Conservation (phyloP, 805 yeast genomes). For the Kazachstania psychrophila region DNA sequence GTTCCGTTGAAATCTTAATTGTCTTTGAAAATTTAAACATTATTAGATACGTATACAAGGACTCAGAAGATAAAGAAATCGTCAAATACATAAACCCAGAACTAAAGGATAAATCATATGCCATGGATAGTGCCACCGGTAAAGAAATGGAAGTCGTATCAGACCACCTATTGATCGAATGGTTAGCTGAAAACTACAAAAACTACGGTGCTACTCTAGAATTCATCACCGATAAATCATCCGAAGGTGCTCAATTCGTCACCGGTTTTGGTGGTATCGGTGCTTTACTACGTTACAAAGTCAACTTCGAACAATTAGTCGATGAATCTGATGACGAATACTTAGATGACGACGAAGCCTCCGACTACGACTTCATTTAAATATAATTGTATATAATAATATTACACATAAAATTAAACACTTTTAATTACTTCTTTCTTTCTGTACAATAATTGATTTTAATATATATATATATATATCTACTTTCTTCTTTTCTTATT, state of each 20-base stretch:
- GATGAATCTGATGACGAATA: conserved; percentile 87
- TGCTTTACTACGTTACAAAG: conserved; percentile 90
- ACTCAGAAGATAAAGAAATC: conserved; percentile 69
- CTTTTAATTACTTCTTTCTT: background rate
- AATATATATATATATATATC: too few species aligned
- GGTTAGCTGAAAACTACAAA: conserved; percentile 96
- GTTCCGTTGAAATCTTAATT: conserved; percentile 88
- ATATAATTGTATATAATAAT: too few species aligned
- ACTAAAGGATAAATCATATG: conserved; percentile 62
- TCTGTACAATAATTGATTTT: too few species aligned
- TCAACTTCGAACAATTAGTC: conserved; percentile 89
- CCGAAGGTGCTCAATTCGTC: conserved; percentile 98
- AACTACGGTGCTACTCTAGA: conserved; percentile 92
- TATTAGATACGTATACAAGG: conserved; percentile 74
- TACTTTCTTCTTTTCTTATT: conserved; percentile 14
- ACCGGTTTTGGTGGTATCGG: conserved; percentile 99
- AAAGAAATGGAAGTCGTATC: conserved; percentile 82
- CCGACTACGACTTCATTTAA: conserved; percentile 32
- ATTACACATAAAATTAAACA: too few species aligned
- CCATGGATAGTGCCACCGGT: conserved; percentile 78
- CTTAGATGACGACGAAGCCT: conserved; percentile 50
- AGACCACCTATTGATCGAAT: conserved; percentile 82
- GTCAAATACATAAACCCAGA: conserved; percentile 66
- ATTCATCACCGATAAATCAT: conserved; percentile 91
- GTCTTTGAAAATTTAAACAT: conserved; percentile 88